A percentile compares a stretch with the other conserved stretches of the same genome.
These are phyloP conservation scores for Artomyces pyxidatus DNA, from an alignment of 768 basidiomycete genomes.

Conservation along the genomic window DNA sequence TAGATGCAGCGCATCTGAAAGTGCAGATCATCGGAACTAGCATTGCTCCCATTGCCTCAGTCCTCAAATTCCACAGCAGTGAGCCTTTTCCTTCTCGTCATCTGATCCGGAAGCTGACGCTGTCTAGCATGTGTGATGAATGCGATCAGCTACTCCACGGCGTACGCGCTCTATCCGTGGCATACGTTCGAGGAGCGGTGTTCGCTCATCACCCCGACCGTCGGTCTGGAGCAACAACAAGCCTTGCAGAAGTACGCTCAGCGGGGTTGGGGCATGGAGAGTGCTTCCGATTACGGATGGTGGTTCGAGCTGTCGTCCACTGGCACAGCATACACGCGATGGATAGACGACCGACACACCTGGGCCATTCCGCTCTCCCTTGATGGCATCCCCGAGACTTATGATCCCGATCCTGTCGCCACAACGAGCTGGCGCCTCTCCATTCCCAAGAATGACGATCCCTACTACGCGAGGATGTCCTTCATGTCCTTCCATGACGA, in stretches of 20 bases:
- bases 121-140: conserved; percentile 42
- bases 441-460: too few relatives aligned
- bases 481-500: too few relatives aligned
- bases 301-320: conserved; percentile 16
- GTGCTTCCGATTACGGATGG: neutral
- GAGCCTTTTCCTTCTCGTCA: too few relatives aligned
- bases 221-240: conserved; percentile 1
- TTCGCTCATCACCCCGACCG: conserved; percentile 21
- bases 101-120: too few relatives aligned
- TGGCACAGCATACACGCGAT: conserved; percentile 18
- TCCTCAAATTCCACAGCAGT: too few relatives aligned
- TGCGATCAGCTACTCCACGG: conserved; percentile 31
- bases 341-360: conserved; percentile 24
- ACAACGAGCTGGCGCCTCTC: neutral
- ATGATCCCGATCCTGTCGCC: neutral
- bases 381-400: too few relatives aligned
- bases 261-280: conserved; percentile 30
- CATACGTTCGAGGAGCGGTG: conserved; percentile 31
- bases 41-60: too few relatives aligned
- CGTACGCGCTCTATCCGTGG: conserved; percentile 34
- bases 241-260: conserved; percentile 27
- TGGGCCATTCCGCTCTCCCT: conserved; percentile 23
- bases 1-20: too few relatives aligned
- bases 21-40: too few relatives aligned
- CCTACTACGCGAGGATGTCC: too few relatives aligned